These are phyloP conservation scores for Cymbomonas tetramitiformis DNA, from an alignment of 139 green algal species.

Conservation along the genomic window DNA sequence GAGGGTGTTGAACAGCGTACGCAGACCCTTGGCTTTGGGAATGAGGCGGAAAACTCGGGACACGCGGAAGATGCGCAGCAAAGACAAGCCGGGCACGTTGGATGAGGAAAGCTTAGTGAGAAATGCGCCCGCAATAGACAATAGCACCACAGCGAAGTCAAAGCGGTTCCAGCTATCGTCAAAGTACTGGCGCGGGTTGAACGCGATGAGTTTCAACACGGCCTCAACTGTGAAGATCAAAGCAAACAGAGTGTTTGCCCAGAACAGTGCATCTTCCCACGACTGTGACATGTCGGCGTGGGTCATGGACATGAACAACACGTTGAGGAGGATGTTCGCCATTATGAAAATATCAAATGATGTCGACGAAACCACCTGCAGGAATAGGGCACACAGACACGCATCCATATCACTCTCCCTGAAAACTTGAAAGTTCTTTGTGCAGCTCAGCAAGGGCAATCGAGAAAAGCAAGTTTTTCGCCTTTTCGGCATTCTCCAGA, in stretches of 20 bases:
- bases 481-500: no score
- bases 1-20: conserved; percentile 50
- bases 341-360: conserved; percentile 41
- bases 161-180: conserved; percentile 50
- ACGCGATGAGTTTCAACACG: conserved; percentile 31
- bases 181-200: conserved; percentile 36
- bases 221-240: conserved; percentile 43
- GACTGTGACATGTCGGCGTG: conserved; percentile 28
- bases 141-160: conserved; percentile 41
- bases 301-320: conserved; percentile 33
- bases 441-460: no score
- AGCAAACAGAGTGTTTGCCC: conserved; percentile 40
- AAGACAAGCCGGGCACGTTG: conserved; percentile 35
- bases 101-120: conserved; percentile 24
- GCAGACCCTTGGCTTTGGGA: conserved; percentile 48
- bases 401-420: no score
- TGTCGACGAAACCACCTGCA: conserved; percentile 24
- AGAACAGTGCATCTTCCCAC: conserved; percentile 21
- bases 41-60: conserved; percentile 52
- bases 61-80: conserved; percentile 51
- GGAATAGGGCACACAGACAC: no score
- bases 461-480: no score
- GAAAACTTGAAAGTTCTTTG: no score
- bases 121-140: conserved; percentile 29
- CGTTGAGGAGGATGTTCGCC: conserved; percentile 35